Base-by-base conservation (phyloP, 768 basidiomycete genomes). In the Mycena latifolia region DNA sequence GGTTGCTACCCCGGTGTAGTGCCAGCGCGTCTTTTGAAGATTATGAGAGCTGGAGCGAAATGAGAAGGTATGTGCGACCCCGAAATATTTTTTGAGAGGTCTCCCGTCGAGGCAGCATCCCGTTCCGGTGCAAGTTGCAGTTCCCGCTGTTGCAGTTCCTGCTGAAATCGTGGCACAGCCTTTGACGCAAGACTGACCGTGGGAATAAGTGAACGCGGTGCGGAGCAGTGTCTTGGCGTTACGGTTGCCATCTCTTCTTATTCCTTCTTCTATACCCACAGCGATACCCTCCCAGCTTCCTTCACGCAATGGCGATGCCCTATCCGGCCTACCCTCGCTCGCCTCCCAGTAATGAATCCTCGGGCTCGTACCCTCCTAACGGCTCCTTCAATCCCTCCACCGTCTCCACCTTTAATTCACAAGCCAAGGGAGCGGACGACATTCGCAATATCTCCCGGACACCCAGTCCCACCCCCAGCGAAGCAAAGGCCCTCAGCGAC, bases 381-480 rank as follows among this genome's bases (percentile, higher is more conserved):
- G 55, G 50, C 50, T 2, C 54, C 29, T 61, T 61, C 66, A 59
- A 58, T 51, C 66, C 52, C 29, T 52, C 60, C 15, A 24, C 27
- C 12, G 47, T 37, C 35, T 59, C 65, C 15, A 27, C 66, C 27
- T 55, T 45, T 52, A 66, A 61, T 52, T 55, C 64, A 22, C 31
- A n/a, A n/a, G 46, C 60, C n/a, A 74, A 73, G 61, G 25, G 63
- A 33, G 35, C 56, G 39, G 75, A 75, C 37, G 66, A 68, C 24
- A 37, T 59, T 24, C 61, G 72, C 25, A 50, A 63, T 24, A 56
- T 73, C 20, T 63, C 67, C 11, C 80, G 87, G 35, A 90, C 89
- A 6, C 89, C 89, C 17, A 89, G 88, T 69, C 89, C 89, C 0
- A 88, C 89, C 1, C 89, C 89, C 8, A 89, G 87, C 71, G 89